phyloP scores from a whole-genome alignment of 371 early-diverging fungal genomes.

The Gilbertella persicaria region DNA sequence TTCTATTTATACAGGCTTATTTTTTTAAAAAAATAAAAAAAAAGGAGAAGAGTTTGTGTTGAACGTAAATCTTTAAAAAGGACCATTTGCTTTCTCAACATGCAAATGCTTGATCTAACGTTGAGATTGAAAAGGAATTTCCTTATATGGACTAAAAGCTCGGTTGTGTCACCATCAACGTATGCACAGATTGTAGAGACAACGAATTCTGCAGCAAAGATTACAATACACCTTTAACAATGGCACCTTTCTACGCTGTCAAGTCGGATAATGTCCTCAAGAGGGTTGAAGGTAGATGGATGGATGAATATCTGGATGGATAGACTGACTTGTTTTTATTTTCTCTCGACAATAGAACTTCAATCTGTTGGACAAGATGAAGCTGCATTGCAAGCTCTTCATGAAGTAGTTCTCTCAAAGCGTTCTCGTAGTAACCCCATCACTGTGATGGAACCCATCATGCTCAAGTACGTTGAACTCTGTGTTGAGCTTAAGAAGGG shows the following conservation, averaged over 20 bases:
- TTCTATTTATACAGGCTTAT: too few relatives aligned
- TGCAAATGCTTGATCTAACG: too few relatives aligned
- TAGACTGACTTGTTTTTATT: too few relatives aligned
- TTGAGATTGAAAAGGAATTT: too few relatives aligned
- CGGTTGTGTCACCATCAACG: too few relatives aligned
- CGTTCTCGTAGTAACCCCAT: conserved; percentile 82
- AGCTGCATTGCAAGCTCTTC: conserved; percentile 86
- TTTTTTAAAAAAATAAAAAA: too few relatives aligned
- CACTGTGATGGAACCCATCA: conserved; percentile 84
- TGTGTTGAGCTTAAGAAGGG: conserved; percentile 82
- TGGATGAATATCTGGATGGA: conserved; percentile 18
- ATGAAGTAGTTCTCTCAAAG: conserved; percentile 89
- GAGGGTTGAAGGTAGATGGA: conserved; percentile 49
- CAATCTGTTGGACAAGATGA: conserved; percentile 86
- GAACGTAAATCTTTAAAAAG: too few relatives aligned
- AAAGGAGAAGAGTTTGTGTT: conserved; percentile 5
- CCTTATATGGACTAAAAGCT: too few relatives aligned
- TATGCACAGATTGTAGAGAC: too few relatives aligned
- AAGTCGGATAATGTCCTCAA: conserved; percentile 55
- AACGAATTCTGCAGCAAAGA: too few relatives aligned
- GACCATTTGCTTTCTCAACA: too few relatives aligned
- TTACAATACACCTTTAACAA: conserved; percentile 18
- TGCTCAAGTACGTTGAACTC: conserved; percentile 92
- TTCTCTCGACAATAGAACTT: too few relatives aligned
- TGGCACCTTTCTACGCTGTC: conserved; percentile 53